phyloP scores from a whole-genome alignment of 225 moss, liverwort and hornwort genomes.

The Pseudoscleropodium purum region DNA sequence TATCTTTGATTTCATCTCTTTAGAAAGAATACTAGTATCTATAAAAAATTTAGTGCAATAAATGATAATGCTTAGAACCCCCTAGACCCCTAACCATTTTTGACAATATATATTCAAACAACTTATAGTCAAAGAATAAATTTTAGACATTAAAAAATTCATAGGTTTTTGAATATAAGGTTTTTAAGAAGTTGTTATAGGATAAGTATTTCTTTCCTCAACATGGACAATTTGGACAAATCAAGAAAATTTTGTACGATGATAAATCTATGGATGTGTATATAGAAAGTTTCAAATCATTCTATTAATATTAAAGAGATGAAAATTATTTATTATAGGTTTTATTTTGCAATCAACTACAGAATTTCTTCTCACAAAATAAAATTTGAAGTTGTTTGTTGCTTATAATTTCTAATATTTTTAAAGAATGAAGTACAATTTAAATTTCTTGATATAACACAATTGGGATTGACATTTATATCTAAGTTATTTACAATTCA shows the following conservation, averaged over 20 bases:
- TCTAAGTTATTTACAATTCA: neutral
- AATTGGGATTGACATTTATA: neutral
- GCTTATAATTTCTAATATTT: neutral
- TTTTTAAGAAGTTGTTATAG: neutral
- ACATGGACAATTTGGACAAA: rapidly evolving
- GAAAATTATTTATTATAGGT: neutral
- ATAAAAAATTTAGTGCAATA: neutral
- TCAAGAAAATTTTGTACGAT: neutral
- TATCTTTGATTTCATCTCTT: neutral
- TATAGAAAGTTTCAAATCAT: neutral
- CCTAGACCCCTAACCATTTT: neutral
- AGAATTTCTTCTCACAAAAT: neutral
- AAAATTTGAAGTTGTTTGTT: neutral
- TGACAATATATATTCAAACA: neutral
- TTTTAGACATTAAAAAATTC: neutral
- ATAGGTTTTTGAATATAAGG: neutral
- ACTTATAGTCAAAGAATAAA: neutral
- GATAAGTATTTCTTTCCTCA: neutral
- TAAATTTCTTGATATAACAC: neutral
- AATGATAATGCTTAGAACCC: no score
- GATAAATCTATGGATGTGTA: no score
- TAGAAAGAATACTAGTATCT: neutral
- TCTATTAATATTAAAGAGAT: neutral
- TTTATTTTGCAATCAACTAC: neutral
- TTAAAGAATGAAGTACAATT: neutral